Percentiles rank a stretch among this genome's conserved stretches.
These are phyloP conservation scores for Alternaria sp. DNA, from an alignment of 2,329 filamentous ascomycete species.

Conservation along the genomic window DNA sequence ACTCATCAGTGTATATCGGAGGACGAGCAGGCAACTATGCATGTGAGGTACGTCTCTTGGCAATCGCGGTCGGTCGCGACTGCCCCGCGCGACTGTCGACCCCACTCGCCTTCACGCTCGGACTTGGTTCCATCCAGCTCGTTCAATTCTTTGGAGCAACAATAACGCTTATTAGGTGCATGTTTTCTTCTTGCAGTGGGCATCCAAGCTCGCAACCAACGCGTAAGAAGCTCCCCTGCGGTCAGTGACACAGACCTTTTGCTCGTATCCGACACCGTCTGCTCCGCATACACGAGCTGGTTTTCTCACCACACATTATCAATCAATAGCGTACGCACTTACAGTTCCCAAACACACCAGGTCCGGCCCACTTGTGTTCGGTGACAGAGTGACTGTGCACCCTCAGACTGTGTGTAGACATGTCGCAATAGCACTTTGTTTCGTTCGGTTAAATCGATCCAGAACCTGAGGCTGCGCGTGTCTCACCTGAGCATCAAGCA, in stretches of 20 bases:
- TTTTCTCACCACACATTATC: neutral
- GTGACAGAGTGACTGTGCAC: neutral
- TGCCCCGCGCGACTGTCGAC: constrained; percentile 28
- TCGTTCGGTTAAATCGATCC: neutral
- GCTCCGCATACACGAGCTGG: neutral
- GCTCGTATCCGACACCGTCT: neutral
- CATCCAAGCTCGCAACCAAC: neutral
- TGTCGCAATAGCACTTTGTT: neutral
- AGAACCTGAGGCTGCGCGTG: constrained; percentile 29
- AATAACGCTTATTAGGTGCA: neutral
- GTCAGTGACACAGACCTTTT: neutral
- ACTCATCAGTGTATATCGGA: constrained; percentile 8
- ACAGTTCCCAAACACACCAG: neutral
- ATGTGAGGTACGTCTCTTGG: constrained; percentile 21
- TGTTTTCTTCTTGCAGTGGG: neutral
- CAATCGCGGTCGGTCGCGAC: constrained; percentile 27
- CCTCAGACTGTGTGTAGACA: neutral
- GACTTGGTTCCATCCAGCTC: neutral
- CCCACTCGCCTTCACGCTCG: constrained; percentile 7
- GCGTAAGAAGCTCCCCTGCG: neutral
- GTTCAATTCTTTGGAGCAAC: neutral
- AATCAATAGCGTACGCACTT: neutral
- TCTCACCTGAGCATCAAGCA: constrained; percentile 33
- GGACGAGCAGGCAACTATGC: constrained; percentile 21
- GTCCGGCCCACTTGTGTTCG: neutral